phyloP scores from a whole-genome alignment of 352 stramenopile species.

The Phytophthora uliginosa region DNA sequence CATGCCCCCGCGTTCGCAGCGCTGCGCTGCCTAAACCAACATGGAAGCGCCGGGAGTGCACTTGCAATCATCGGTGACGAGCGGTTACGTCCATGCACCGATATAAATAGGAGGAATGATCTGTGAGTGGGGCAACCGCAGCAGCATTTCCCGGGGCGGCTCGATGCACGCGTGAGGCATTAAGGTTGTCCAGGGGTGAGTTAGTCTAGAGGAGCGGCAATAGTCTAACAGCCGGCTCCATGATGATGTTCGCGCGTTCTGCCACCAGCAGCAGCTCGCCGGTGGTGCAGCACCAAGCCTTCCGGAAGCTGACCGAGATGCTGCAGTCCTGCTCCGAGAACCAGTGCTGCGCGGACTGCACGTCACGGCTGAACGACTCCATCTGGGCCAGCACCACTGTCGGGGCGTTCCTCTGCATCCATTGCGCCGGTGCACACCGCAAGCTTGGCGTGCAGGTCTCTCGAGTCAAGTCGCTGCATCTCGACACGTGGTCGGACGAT shows the following conservation, averaged over 20 bases:
- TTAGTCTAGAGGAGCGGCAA: neutral
- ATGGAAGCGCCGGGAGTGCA: neutral
- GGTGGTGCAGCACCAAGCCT: conserved; percentile 46
- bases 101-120: conserved; percentile 33
- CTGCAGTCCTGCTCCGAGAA: conserved; percentile 71
- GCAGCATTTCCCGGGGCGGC: conserved; percentile 2
- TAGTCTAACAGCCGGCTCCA: neutral
- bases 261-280: conserved; percentile 28
- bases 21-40: neutral
- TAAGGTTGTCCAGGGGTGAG: neutral
- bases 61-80: conserved; percentile 3
- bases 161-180: conserved; percentile 1
- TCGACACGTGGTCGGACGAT: conserved; percentile 83
- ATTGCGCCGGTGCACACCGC: conserved; percentile 96
- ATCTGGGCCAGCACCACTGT: conserved; percentile 97
- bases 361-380: conserved; percentile 70
- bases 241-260: conserved; percentile 58
- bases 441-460: conserved; percentile 97
- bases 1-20: neutral
- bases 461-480: conserved; percentile 81
- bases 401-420: conserved; percentile 96
- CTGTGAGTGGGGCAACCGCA: neutral
- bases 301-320: conserved; percentile 72
- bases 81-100: conserved; percentile 24
- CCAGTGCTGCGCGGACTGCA: conserved; percentile 86